phyloP scores from a whole-genome alignment of 371 early-diverging fungal species.

The Cladochytrium tenue region DNA sequence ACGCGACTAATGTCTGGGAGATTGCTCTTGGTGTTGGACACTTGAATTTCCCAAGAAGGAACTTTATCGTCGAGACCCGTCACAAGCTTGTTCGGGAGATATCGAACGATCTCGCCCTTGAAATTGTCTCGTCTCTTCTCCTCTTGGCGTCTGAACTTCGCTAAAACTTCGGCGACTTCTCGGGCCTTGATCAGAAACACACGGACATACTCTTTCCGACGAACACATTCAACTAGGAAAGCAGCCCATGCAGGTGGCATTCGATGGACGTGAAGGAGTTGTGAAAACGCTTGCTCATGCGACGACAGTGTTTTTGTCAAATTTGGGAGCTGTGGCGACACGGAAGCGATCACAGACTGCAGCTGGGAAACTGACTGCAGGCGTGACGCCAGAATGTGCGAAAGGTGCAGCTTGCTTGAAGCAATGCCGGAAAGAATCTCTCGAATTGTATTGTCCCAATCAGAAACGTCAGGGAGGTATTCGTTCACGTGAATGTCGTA shows the following conservation, averaged over 20 bases:
- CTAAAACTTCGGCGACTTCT: constrained; percentile 65
- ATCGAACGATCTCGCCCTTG: constrained; percentile 53
- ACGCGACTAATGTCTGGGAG: constrained; percentile 56
- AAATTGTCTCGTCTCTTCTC: constrained; percentile 66
- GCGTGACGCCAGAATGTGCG: constrained; percentile 20
- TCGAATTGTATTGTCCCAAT: constrained; percentile 39
- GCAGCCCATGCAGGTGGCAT: constrained; percentile 72
- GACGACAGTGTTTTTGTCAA: constrained; percentile 36
- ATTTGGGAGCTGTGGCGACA: constrained; percentile 36
- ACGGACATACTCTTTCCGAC: constrained; percentile 66
- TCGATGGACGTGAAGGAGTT: constrained; percentile 61
- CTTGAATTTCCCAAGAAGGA: constrained; percentile 68
- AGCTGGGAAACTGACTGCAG: constrained; percentile 51
- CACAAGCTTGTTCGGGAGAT: constrained; percentile 50
- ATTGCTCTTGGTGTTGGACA: constrained; percentile 48
- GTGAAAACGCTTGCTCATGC: constrained; percentile 51
- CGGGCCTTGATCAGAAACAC: constrained; percentile 61
- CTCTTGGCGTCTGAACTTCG: constrained; percentile 60
- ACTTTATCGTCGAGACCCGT: constrained; percentile 58
- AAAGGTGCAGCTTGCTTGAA: constrained; percentile 28
- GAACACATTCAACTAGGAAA: constrained; percentile 68
- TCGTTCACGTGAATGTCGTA: constrained; percentile 65
- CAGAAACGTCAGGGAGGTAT: constrained; percentile 51
- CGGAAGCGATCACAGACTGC: constrained; percentile 52
- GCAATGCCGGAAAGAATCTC: constrained; percentile 25